Evolutionary conservation across 2,329 filamentous ascomycete species (phyloP), one percentile per base, ranked within the genome.

Genomic region (Cladophialophora carrionii): DNA sequence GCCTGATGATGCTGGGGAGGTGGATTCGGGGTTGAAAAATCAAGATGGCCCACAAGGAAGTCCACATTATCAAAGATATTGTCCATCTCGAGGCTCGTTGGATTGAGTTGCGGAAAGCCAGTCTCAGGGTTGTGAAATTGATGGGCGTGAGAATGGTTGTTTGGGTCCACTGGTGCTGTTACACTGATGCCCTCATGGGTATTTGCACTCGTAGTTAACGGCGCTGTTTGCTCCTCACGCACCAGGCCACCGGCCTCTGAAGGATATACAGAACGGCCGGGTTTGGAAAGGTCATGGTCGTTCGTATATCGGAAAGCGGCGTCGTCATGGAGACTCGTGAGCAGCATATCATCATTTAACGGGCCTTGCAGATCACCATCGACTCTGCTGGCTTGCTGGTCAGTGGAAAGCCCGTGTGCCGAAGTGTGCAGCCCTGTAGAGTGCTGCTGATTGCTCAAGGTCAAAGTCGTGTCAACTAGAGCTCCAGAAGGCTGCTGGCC

Each of bases 21-120:
- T 1, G 46, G 34, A 22, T 20, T 58, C 41, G 41, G 46, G 43
- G 41, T 46, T 14, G 46, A 14, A 49, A 49, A 49, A 49, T 49
- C 22, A 26, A 49, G 46, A 26, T 49, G 20, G 20, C 22, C 46
- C 20, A 49, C 46, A 26, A 49, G 46, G 22, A 49, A 49, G 22
- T 49, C 46, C 46, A 49, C 20, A 14, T 49, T 49, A 24, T 49
- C 46, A 49, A 49, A 49, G 20, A 49, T 49, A 17, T 20, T 22
- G 20, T 20, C 46, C 46, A 49, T 26, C 46, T 49, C 46, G 9
- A 49, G 46, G 22, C 12, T 24, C 10, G 46, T 26, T 49, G 46
- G 22, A 49, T 49, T 49, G 22, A 49, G 46, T 49, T 24, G 46
- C 22, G 46, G 20, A 10, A 49, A 49, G 20, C n/a, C 20, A 49